Evolutionary conservation across 768 basidiomycete species (phyloP).

Genomic region (Daedaleopsis sinensis): DNA sequence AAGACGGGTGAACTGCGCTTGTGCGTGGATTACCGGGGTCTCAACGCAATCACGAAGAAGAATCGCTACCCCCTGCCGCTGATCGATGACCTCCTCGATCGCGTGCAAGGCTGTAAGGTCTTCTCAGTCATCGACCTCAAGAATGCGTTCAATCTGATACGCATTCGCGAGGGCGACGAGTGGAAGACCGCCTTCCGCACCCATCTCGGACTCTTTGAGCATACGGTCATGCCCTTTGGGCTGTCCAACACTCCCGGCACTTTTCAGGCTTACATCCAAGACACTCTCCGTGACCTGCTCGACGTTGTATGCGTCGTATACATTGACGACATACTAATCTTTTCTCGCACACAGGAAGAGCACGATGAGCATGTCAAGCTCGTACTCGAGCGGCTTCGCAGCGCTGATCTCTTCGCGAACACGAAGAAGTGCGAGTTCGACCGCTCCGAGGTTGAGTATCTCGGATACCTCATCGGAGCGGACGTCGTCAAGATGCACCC

Average conservation of each 20-base stretch:
- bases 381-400: conserved; percentile 31
- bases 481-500: conserved; percentile 41
- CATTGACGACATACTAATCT: conserved; percentile 26
- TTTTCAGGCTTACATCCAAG: conserved; percentile 23
- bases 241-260: conserved; percentile 24
- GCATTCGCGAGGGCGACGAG: conserved; percentile 39
- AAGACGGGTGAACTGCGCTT: conserved; percentile 28
- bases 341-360: conserved; percentile 20
- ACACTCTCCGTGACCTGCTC: conserved; percentile 17
- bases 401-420: conserved; percentile 34
- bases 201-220: conserved; percentile 40
- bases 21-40: conserved; percentile 29
- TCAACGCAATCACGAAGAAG: conserved; percentile 39
- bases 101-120: conserved; percentile 18
- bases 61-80: conserved; percentile 38
- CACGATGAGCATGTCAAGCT: conserved; percentile 20
- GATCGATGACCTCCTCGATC: conserved; percentile 34
- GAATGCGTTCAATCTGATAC: conserved; percentile 45
- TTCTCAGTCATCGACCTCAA: conserved; percentile 45
- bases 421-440: conserved; percentile 41
- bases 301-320: conserved; percentile 28
- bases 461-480: conserved; percentile 41
- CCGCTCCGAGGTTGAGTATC: conserved; percentile 39
- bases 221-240: conserved; percentile 38
- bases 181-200: conserved; percentile 44